Percentiles rank a stretch among this genome's conserved stretches.
Evolutionary conservation across 2,329 filamentous ascomycete genomes (phyloP).

Genomic region (Cladosporium cucumerinum): DNA sequence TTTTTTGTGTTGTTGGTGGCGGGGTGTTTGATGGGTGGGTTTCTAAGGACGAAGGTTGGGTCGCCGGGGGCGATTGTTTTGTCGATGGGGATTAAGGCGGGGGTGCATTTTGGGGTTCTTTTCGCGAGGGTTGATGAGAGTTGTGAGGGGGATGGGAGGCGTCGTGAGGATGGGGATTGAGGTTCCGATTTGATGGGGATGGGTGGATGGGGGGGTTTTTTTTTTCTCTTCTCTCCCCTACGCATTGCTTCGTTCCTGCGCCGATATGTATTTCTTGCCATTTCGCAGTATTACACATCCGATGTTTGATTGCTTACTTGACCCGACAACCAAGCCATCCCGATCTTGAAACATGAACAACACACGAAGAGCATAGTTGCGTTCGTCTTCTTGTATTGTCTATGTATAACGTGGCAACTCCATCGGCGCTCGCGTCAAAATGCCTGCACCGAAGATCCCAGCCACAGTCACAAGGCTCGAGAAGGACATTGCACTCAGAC

Average conservation of each 20-base stretch:
- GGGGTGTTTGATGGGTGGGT: constrained; percentile 36
- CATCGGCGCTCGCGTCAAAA: constrained; percentile 24
- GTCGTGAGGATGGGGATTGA: background rate
- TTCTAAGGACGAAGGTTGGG: too few relatives aligned
- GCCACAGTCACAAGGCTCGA: constrained; percentile 62
- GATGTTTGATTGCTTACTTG: background rate
- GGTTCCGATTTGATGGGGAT: background rate
- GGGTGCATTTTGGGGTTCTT: background rate
- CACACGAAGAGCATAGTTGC: background rate
- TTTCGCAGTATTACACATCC: background rate
- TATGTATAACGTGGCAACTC: background rate
- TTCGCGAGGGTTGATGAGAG: background rate
- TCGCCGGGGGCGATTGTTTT: background rate
- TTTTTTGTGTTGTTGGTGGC: constrained; percentile 50
- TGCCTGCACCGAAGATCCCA: constrained; percentile 56
- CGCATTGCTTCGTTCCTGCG: background rate
- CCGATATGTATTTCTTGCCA: background rate
- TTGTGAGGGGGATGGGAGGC: background rate
- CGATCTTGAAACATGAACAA: background rate
- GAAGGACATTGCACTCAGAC: constrained; percentile 59
- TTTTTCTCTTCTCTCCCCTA: background rate
- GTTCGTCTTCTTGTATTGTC: background rate
- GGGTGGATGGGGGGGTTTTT: background rate
- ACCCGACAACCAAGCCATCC: background rate
- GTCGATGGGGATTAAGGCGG: background rate